Base-by-base conservation (phyloP, 2,329 filamentous ascomycete genomes). In the Exserohilum rostratum region DNA sequence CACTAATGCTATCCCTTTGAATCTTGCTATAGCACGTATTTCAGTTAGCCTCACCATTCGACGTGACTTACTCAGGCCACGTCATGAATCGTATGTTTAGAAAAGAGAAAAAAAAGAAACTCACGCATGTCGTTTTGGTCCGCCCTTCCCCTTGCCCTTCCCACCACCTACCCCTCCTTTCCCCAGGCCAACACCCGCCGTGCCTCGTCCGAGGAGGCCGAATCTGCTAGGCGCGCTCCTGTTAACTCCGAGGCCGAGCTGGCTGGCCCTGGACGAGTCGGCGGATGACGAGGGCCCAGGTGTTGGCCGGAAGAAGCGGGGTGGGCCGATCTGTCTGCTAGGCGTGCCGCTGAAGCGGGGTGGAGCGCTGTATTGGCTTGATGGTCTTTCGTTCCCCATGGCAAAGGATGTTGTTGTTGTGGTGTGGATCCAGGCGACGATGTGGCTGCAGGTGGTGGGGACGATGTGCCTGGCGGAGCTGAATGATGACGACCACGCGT, bases 1-100 rank as follows among this genome's bases (percentile, higher is more conserved):
- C 70, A 6, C 61, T 52, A 6, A 76, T 73, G 1, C 57, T 73
- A 20, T 76, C 74, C 10, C 67, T 54, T 2, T 65, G 64, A 0
- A 74, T 39, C 40, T 72, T 75, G 40, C 71, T 76, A 17, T 17
- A 31, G 18, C 12, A 15, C 13, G n/a, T 18, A 13, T 6, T 20
- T 68, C 17, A 67, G 58, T 22, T 25, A 30, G 5, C 7, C 15
- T 15, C 11, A 11, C 5, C 13, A 13, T 4, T 10, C n/a, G 7
- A 30, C 12, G n/a, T 7, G 6, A 38, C 4, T 25, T 9, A 20
- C n/a, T 12, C 17, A 7, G n/a, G n/a, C n/a, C n/a, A n/a, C n/a
- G n/a, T n/a, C n/a, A n/a, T n/a, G n/a, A n/a, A n/a, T n/a, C n/a
- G n/a, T n/a, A n/a, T n/a, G n/a, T n/a, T n/a, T n/a, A n/a, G n/a